Base-by-base conservation (phyloP, 2,329 filamentous ascomycete genomes). In the Fusarium protoensiforme region DNA sequence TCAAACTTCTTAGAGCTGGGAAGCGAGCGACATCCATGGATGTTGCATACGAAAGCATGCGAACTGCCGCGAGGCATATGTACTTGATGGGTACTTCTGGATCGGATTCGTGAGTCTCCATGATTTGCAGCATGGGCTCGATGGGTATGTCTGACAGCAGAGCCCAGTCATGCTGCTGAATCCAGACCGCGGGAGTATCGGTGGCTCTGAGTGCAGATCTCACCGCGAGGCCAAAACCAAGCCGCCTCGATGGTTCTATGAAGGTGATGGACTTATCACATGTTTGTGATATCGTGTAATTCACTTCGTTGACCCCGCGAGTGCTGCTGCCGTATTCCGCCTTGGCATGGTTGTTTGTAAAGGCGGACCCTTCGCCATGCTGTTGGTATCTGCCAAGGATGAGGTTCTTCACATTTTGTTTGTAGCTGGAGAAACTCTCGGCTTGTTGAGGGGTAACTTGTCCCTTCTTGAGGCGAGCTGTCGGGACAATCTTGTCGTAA, bases 131-230 rank as follows among this genome's bases (percentile, higher is more conserved):
- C 16, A 89, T 76, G 1, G 83, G 73, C 1, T 72, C 65, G 3
- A 89, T 67, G 1, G 87, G 87, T 5, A 90, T 81, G 54, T 84
- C 79, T 2, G 82, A 78, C 18, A 84, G 80, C 0, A 90, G 78
- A 7, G 83, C 80, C 88, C 88, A 90, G 78, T 90, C 88, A 73
- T 90, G 88, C 78, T 90, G 88, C 69, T 89, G 87, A 0, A 90
- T 79, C 87, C 88, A 90, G 18, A 89, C 87, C 53, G 88, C 88
- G 0, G 86, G 85, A 2, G 88, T 89, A 14, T 78, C 69, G 0
- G 84, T 81, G 7, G 83, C 61, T 4, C 87, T 81, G 53, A 90
- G 76, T 0, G 87, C 88, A 0, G 86, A 85, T 14, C 88, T 86
- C 22, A 90, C 87, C 1, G 85, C 87, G 1, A 90, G 80, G 0